Evolutionary conservation across 352 stramenopile species (phyloP).

Genomic region (Globisporangium nodosum): DNA sequence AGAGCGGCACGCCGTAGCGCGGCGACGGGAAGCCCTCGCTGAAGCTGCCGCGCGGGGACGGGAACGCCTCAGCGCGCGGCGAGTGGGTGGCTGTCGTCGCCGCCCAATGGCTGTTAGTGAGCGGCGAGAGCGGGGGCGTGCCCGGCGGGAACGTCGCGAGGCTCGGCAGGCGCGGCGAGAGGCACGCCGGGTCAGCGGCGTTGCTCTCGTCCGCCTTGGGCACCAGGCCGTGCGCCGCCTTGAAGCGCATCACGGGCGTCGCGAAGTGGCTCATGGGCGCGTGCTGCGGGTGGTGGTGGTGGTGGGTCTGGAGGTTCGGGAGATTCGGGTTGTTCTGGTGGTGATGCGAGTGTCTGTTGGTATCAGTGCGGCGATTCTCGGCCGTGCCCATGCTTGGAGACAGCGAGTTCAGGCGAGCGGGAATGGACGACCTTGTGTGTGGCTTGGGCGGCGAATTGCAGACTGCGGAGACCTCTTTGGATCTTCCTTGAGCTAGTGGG

Average conservation of each 20-base stretch:
- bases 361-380: constrained; percentile 7
- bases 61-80: constrained; percentile 9
- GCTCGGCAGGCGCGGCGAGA: constrained; percentile 29
- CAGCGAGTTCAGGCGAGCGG: neutral
- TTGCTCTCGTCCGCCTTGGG: constrained; percentile 18
- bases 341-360: neutral
- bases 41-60: constrained; percentile 11
- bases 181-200: constrained; percentile 7
- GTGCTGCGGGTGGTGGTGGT: neutral
- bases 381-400: constrained; percentile 10
- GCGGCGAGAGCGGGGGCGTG: constrained; percentile 41
- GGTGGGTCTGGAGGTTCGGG: neutral
- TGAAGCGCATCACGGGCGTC: constrained; percentile 56
- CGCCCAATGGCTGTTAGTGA: constrained; percentile 21
- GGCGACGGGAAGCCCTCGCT: constrained; percentile 17
- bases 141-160: constrained; percentile 11
- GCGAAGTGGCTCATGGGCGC: constrained; percentile 26
- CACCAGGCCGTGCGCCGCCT: constrained; percentile 56
- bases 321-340: neutral
- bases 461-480: neutral
- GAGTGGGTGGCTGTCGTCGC: constrained; percentile 1
- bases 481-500: too few relatives aligned
- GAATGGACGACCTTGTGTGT: neutral
- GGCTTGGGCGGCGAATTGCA: neutral
- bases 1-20: constrained; percentile 15